A percentile compares a stretch with the other conserved stretches of the same genome.
Evolutionary conservation across 2,329 filamentous ascomycete species (phyloP).

Genomic region (Aspergillus intermedius): DNA sequence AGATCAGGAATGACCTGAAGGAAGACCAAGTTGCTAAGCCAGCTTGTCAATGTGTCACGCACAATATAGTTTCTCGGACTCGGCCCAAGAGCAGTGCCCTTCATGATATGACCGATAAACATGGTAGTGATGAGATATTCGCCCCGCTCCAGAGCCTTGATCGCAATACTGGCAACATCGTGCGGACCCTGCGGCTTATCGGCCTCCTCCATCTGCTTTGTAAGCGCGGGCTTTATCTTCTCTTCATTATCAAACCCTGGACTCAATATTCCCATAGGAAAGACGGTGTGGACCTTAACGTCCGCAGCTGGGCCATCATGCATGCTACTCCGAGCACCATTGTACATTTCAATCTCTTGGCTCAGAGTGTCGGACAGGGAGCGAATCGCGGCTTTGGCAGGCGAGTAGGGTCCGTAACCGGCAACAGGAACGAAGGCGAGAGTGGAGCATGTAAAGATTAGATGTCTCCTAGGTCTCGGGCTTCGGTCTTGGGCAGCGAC

Average conservation of each 20-base stretch:
- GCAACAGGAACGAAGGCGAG: slow-evolving; percentile 68
- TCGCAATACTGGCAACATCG: slow-evolving; percentile 63
- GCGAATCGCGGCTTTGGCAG: slow-evolving; percentile 78
- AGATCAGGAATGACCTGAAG: slow-evolving; percentile 53
- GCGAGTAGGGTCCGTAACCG: slow-evolving; percentile 78
- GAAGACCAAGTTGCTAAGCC: slow-evolving; percentile 49
- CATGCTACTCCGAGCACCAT: slow-evolving; percentile 49
- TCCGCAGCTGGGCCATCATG: slow-evolving; percentile 49
- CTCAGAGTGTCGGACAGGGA: slow-evolving; percentile 74
- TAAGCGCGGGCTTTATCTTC: slow-evolving; percentile 70
- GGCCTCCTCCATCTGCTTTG: slow-evolving; percentile 69
- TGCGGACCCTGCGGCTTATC: slow-evolving; percentile 75
- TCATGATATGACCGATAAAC: slow-evolving; percentile 65
- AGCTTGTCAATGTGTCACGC: slow-evolving; percentile 49
- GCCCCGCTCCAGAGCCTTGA: slow-evolving; percentile 71
- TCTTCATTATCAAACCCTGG: slow-evolving; percentile 73
- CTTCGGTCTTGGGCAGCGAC: slow-evolving; percentile 22
- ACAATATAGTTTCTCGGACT: slow-evolving; percentile 49
- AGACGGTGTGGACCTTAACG: slow-evolving; percentile 74
- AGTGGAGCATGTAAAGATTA: slow-evolving; percentile 80
- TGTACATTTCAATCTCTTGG: slow-evolving; percentile 82
- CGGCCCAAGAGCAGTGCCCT: slow-evolving; percentile 49
- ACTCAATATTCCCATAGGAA: slow-evolving; percentile 74
- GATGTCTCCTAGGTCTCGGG: slow-evolving; percentile 52
- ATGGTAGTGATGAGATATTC: slow-evolving; percentile 73